Percentiles rank a stretch among this genome's conserved stretches.
These are phyloP conservation scores for sorghum (Sorghum bicolor) DNA, from an alignment of 176 grass and related monocot genomes.

Conservation along the genomic window DNA sequence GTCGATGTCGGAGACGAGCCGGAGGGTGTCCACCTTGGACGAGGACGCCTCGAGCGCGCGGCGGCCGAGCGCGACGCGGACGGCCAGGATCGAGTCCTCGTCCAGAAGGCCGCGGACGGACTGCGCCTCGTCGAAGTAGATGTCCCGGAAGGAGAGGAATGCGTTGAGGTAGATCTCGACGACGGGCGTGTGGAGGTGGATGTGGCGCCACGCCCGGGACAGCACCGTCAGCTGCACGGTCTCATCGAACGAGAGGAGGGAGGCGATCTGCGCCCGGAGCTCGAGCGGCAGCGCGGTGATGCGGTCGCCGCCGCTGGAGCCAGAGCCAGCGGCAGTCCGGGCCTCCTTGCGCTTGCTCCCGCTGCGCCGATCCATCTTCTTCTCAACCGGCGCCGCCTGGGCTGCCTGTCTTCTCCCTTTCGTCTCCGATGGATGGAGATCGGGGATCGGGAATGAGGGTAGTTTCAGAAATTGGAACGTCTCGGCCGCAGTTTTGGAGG, in stretches of 20 bases:
- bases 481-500: neutral
- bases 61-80: neutral
- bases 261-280: conserved; percentile 6
- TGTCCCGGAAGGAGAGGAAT: neutral
- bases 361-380: neutral
- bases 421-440: neutral
- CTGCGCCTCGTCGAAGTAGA: neutral
- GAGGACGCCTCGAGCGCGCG: neutral
- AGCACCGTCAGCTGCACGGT: neutral
- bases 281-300: neutral
- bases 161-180: neutral
- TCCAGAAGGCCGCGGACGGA: neutral
- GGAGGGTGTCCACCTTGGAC: neutral
- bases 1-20: neutral
- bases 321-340: neutral
- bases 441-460: neutral
- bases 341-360: neutral
- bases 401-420: too few species aligned
- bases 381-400: neutral
- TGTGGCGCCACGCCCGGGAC: neutral
- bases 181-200: neutral
- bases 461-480: neutral
- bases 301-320: neutral
- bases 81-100: neutral
- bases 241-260: neutral